phyloP scores from a whole-genome alignment of 176 grass and related monocot species.

The Leersia perrieri region DNA sequence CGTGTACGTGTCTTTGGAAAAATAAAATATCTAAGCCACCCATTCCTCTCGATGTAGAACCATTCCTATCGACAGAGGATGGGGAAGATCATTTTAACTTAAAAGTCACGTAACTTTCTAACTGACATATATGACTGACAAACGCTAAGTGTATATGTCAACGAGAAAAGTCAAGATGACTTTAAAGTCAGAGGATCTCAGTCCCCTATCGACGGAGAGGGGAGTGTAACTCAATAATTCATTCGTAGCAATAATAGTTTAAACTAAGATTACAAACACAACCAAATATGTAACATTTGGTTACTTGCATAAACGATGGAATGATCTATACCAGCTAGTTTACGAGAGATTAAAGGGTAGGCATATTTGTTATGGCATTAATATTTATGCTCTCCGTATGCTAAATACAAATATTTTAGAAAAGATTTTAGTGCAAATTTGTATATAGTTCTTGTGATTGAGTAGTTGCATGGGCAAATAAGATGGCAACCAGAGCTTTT shows the following conservation, averaged over 20 bases:
- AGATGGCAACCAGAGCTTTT: neutral
- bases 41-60: neutral
- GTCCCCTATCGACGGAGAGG: neutral
- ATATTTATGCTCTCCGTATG: constrained; percentile 16
- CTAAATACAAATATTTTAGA: neutral
- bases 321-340: too few relatives aligned
- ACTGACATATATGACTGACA: too few relatives aligned
- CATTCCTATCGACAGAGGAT: too few relatives aligned
- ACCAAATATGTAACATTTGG: neutral
- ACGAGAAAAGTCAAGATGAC: too few relatives aligned
- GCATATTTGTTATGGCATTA: neutral
- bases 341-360: neutral
- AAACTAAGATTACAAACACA: neutral
- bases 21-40: neutral
- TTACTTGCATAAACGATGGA: neutral
- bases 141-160: too few relatives aligned
- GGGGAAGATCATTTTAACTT: too few relatives aligned
- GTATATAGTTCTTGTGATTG: neutral
- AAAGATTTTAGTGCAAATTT: too few relatives aligned
- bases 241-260: neutral
- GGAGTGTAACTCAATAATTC: neutral
- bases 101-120: too few relatives aligned
- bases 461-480: too few relatives aligned
- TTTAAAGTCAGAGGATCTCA: too few relatives aligned
- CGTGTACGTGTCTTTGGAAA: neutral